Evolutionary conservation across 2,329 filamentous ascomycete genomes (phyloP), one percentile per base, ranked within the genome.

Genomic region (Claviceps sp.): DNA sequence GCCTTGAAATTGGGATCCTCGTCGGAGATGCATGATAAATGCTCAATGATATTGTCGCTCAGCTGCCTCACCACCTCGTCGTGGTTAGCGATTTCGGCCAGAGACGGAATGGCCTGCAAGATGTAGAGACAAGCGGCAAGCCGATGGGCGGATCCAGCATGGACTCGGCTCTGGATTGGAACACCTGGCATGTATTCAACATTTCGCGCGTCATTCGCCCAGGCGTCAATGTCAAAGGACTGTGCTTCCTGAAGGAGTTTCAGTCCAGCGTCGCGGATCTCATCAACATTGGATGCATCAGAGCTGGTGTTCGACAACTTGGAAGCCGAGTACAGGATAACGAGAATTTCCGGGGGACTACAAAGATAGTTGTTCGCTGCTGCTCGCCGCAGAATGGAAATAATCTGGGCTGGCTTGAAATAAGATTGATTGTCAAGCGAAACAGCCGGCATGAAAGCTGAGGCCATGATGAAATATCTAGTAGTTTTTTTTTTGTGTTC

Each of bases 1-100:
- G 74, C 76, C 57, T 80, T 81, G 64, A 78, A 73, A 19, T 78
- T 70, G 1, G 69, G 67, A 46, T 80, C 74, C 2, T 72, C 66
- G 8, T 72, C 67, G 0, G 71, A 70, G 2, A 81, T 71, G 41
- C 63, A 65, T 0, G 70, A 69, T 3, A 80, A 63, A 26, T 77
- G 71, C 2, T 68, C 52, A 6, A 77, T 67, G 1, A 78, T 66
- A 24, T 77, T 73, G 2, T 66, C 56, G 14, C 71, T 70, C 2
- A 80, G 62, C 1, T 58, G 52, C 3, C 65, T 63, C 4, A 56
- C 59, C 34, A 65, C 54, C 11, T 63, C 56, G 1, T 65, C 59
- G 11, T 59, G 63, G 5, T 64, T 59, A 16, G 55, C 55, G 1
- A 57, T 55, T 10, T 61, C 57, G 8, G 58, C 57, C 11, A 68